Base-by-base conservation (phyloP, 2,329 filamentous ascomycete genomes). In the Claviceps quebecensis region DNA sequence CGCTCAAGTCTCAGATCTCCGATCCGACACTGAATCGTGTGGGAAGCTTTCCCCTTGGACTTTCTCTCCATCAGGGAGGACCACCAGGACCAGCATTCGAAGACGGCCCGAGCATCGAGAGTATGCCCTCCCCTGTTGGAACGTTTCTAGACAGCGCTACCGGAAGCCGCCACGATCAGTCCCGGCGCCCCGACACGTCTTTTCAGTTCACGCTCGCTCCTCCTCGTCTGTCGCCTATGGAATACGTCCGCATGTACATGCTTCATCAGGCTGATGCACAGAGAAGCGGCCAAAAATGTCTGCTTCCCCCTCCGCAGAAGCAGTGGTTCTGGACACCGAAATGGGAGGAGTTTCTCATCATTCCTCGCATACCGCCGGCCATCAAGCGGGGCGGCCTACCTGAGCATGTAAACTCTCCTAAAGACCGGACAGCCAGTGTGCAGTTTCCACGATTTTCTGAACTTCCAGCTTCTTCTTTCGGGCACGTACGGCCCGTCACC, bases 211-310 rank as follows among this genome's bases (percentile, higher is more conserved):
- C 38, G 5, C 13, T 54, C 16, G 50, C 46, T 23, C 45, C 19
- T 19, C 65, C 67, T 0, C 62, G 67, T 0, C 47, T 71, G 4
- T 69, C 68, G 1, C 66, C 67, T 1, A 69, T 71, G 66, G 69
- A 71, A 44, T 70, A 70, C 47, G 52, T 60, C 8, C 62, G 69
- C 7, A 55, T 62, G 5, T 67, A 65, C 46, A 58, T 68, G 37
- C 53, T 71, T 2, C 63, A 67, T 45, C 62, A 66, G 44, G 59
- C 63, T 5, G 52, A 55, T 14, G 58, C 63, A 13, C 57, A 61
- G 16, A 59, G 53, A n/a, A 58, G 64, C 7, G 48, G 54, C 7
- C 59, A 54, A 19, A 58, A 66, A 11, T 50, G 54, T 8, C 54
- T 58, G 5, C 56, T 71, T 5, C 61, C 60, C 13, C 54, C 55